Conservation (phyloP, 352 stramenopile genomes). For the Phytophthora agathidicida region DNA sequence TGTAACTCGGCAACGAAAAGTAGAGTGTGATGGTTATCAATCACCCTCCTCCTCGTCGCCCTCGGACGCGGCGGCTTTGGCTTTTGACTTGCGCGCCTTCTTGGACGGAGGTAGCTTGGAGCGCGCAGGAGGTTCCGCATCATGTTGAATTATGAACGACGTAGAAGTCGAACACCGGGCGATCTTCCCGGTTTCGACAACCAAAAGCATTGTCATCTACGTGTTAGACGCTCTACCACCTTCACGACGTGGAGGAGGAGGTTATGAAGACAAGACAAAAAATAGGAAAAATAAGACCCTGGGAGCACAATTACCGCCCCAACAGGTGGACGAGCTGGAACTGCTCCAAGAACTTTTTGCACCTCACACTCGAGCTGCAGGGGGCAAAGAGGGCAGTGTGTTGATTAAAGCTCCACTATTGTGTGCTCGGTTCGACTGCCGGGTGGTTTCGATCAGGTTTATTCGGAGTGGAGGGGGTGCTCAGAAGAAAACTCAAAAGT, state of each 20-base stretch:
- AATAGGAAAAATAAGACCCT: slow-evolving; percentile 36
- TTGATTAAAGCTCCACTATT: slow-evolving; percentile 73
- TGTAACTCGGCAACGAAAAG: too few relatives aligned
- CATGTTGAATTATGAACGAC: too few relatives aligned
- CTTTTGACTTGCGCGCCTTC: too few relatives aligned
- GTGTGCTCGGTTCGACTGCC: slow-evolving; percentile 76
- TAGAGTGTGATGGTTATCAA: too few relatives aligned
- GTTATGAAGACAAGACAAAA: slow-evolving; percentile 13
- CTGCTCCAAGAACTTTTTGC: slow-evolving; percentile 78
- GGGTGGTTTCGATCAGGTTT: slow-evolving; percentile 70
- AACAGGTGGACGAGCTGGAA: slow-evolving; percentile 70
- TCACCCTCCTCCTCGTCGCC: too few relatives aligned
- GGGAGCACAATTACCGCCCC: slow-evolving; percentile 26
- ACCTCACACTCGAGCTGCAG: slow-evolving; percentile 32
- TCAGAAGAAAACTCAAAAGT: slow-evolving; percentile 12
- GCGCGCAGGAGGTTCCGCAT: too few relatives aligned
- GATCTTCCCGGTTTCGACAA: too few relatives aligned
- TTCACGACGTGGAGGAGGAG: slow-evolving; percentile 5
- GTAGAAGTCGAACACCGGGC: too few relatives aligned
- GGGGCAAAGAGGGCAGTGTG: slow-evolving; percentile 67
- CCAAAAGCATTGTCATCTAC: slow-evolving; percentile 79
- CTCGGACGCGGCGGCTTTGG: too few relatives aligned
- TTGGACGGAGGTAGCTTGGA: too few relatives aligned
- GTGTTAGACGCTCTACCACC: slow-evolving; percentile 79
- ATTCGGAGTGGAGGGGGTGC: slow-evolving; percentile 30